phyloP scores from a whole-genome alignment of 2,329 filamentous ascomycete species.

The Colletotrichum brevisporum region DNA sequence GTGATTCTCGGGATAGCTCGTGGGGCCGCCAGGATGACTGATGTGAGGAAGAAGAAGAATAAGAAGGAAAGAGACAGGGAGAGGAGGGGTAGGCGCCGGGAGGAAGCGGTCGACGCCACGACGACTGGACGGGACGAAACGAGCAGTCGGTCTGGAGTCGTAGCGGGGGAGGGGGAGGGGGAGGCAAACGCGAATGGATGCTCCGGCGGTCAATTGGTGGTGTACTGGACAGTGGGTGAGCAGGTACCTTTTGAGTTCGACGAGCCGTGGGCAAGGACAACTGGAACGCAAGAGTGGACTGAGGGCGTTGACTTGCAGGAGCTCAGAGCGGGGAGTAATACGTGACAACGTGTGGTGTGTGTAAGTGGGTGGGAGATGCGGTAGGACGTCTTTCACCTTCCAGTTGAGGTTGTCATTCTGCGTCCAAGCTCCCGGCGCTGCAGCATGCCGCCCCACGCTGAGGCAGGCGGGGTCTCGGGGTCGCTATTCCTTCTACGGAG shows the following conservation, averaged over 20 bases:
- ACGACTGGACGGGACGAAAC: constrained; percentile 44
- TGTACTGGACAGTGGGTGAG: constrained; percentile 8
- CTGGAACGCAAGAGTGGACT: constrained; percentile 27
- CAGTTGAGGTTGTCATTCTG: constrained; percentile 15
- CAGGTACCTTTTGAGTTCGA: constrained; percentile 15
- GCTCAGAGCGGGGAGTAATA: constrained; percentile 17
- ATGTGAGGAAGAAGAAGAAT: constrained; percentile 67
- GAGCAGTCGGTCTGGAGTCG: constrained; percentile 27
- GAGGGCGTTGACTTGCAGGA: constrained; percentile 29
- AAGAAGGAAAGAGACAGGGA: constrained; percentile 58
- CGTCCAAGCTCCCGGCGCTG: constrained; percentile 30
- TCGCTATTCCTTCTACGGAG: not conserved
- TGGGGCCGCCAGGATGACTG: constrained; percentile 77
- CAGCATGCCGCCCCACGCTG: constrained; percentile 26
- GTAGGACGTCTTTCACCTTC: constrained; percentile 7
- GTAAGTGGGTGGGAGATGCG: constrained; percentile 13
- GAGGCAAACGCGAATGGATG: not conserved
- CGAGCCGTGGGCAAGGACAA: not conserved
- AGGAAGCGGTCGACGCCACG: constrained; percentile 53
- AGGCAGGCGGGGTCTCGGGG: constrained; percentile 21
- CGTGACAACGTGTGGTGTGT: not conserved
- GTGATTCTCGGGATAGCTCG: constrained; percentile 71
- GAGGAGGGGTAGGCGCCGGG: constrained; percentile 52
- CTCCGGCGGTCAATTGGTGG: not conserved
- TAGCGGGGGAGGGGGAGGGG: constrained; percentile 34